Evolutionary conservation across 208 protist genomes (phyloP), one percentile per base, ranked within the genome.

Genomic region (Crithidia bombi): DNA sequence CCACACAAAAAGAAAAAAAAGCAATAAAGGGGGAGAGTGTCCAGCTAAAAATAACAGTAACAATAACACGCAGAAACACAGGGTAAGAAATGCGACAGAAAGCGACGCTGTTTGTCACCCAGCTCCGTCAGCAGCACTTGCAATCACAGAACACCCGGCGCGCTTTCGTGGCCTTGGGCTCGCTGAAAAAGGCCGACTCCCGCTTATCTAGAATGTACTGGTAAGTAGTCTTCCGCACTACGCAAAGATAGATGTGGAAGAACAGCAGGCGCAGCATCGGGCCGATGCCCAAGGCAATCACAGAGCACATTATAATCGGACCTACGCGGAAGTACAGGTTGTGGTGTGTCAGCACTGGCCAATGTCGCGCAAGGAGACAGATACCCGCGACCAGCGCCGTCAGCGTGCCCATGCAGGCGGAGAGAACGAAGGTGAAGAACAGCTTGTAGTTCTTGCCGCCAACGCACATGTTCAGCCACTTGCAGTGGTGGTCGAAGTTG

Each of bases 401-500:
- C 28, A 75, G 23, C 56, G 82, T 83, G 28, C 54, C 72, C 28
- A 46, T 26, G 30, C 78, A 56, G 6, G 77, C 75, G 35, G 77
- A 75, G 23, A 73, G 30, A 30, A 91, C 59, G 51, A 88, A 94
- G 12, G 54, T 44, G 54, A 96, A 81, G 69, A 96, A 96, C 28
- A 83, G 61, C 14, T 63, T 57, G 73, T 96, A 97, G 73, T 98
- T 97, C 26, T 73, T 77, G 15, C 50, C 38, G 7, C 94, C 94
- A 32, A 98, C 83, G 68, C 94, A 98, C 70, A 88, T 86, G 75
- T 96, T 97, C 36, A 98, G 58, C 92, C 94, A 98, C 76, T 91
- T 91, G 69, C 94, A 98, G 72, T 98, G 94, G 65, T 98, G 94
- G 59, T 98, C 94, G 69, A 98, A 97, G 33, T 81, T 75, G 36